These are phyloP conservation scores for Triticum timopheevii DNA, from an alignment of 176 grass and related monocot species.

Conservation along the genomic window DNA sequence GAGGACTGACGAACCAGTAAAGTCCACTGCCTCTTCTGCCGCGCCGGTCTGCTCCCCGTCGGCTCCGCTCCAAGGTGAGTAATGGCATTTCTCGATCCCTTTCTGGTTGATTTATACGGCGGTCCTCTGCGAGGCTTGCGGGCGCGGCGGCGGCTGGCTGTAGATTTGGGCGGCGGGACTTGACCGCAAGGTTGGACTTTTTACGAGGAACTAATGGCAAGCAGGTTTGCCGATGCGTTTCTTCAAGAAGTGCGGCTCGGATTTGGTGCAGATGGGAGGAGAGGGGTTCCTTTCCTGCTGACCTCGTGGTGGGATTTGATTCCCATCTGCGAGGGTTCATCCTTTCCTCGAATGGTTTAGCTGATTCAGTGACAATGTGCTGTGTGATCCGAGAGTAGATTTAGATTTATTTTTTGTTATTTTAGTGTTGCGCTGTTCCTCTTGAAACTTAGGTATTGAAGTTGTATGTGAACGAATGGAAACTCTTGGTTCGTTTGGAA, in stretches of 20 bases:
- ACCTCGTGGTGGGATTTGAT: conserved; percentile 17
- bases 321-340: conserved; percentile 1
- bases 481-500: not conserved
- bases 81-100: conserved; percentile 11
- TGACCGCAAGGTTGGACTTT: not conserved
- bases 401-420: not conserved
- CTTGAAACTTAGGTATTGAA: not conserved
- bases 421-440: not conserved
- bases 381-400: not conserved
- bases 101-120: not conserved
- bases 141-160: not conserved
- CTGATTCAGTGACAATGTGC: not conserved
- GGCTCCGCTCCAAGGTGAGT: conserved; percentile 24
- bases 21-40: not conserved
- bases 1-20: conserved; percentile 24
- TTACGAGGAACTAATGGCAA: not conserved
- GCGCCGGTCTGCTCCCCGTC: conserved; percentile 10
- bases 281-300: not conserved
- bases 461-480: not conserved
- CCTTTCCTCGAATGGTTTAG: not conserved
- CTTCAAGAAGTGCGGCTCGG: not conserved
- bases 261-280: not conserved
- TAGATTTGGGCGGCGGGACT: conserved; percentile 24
- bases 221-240: not conserved
- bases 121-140: not conserved